Conservation (phyloP, 1,284 basidiomycete species). For the Coniferiporia sulphurascens region DNA sequence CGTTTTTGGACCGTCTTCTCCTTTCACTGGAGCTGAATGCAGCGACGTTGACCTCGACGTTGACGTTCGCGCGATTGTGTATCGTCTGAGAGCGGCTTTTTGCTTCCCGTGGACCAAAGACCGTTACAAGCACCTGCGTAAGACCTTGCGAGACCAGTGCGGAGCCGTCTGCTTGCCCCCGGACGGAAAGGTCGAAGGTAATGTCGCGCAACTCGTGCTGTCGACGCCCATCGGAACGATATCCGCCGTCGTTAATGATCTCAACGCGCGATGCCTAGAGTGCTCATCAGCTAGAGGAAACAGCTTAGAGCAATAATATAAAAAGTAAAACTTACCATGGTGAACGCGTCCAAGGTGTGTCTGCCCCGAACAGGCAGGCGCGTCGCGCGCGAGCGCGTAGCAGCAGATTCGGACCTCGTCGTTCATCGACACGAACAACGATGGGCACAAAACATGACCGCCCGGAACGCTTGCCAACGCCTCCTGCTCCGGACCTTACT, state of each 20-base stretch:
- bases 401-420: no score
- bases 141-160: conserved; percentile 85
- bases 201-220: conserved; percentile 89
- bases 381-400: neutral
- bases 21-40: conserved; percentile 84
- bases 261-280: conserved; percentile 73
- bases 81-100: conserved; percentile 68
- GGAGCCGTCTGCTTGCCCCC: conserved; percentile 81
- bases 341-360: neutral
- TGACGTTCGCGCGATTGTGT: conserved; percentile 80
- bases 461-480: neutral
- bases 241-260: conserved; percentile 85
- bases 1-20: conserved; percentile 71
- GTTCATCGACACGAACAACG: neutral
- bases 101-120: conserved; percentile 90
- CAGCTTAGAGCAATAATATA: neutral
- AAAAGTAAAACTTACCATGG: conserved; percentile 10
- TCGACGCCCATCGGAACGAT: conserved; percentile 86
- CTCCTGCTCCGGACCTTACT: conserved; percentile 1
- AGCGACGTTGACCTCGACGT: conserved; percentile 81
- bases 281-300: neutral
- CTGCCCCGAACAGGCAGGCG: neutral
- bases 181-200: conserved; percentile 71
- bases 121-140: conserved; percentile 80
- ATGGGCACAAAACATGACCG: conserved; percentile 5